phyloP scores from a whole-genome alignment of 331 rosid genomes.

The Stylosanthes scabra region DNA sequence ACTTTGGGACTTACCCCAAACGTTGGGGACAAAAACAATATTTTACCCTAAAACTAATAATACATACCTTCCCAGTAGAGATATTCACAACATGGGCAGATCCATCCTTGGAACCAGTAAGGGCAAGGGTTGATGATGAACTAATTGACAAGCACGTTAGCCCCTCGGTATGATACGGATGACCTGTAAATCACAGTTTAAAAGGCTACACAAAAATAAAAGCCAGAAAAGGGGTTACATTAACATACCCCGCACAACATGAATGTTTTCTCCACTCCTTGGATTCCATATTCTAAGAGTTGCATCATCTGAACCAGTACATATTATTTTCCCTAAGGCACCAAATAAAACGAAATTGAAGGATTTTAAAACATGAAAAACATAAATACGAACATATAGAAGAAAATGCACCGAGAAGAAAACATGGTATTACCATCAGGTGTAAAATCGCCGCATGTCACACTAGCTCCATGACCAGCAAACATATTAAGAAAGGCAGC shows the following conservation, averaged over 20 bases:
- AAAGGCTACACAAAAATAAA: conserved; percentile 31
- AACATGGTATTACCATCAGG: conserved; percentile 80
- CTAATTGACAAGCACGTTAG: conserved; percentile 85
- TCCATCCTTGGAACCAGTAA: conserved; percentile 89
- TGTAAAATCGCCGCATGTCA: conserved; percentile 92
- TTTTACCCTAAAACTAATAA: no score
- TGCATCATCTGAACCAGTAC: conserved; percentile 95
- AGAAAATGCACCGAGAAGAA: conserved; percentile 36
- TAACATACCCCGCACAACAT: conserved; percentile 76
- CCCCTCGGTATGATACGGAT: conserved; percentile 83
- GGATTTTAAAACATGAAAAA: not conserved
- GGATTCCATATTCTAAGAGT: conserved; percentile 95
- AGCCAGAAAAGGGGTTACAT: conserved; percentile 7
- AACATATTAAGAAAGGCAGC: conserved; percentile 61
- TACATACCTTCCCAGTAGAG: conserved; percentile 72
- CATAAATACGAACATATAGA: conserved; percentile 1
- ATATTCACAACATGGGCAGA: conserved; percentile 81
- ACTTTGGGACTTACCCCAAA: no score
- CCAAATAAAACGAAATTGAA: conserved; percentile 33
- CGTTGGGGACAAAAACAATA: no score
- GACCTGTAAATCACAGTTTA: conserved; percentile 57
- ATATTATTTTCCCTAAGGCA: conserved; percentile 75
- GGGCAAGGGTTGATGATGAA: conserved; percentile 75
- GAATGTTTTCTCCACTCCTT: conserved; percentile 73
- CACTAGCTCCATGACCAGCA: conserved; percentile 76